Evolutionary conservation across 495 filamentous ascomycete species (phyloP), one percentile per base, ranked within the genome.

Genomic region (Tuber umbilicatum): DNA sequence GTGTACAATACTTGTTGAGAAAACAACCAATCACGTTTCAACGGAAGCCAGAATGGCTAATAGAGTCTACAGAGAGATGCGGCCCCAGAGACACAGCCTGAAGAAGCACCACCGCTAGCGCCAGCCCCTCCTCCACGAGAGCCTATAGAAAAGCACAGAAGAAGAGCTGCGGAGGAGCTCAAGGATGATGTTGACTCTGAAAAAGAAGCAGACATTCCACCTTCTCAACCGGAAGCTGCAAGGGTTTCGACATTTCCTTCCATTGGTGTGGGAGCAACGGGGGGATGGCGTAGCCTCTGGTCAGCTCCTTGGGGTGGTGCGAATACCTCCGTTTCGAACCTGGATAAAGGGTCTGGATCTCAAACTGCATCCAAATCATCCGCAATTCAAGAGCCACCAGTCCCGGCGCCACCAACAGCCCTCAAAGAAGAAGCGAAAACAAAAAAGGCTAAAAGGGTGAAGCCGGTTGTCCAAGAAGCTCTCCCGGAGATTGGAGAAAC

Each of bases 121-220:
- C 55, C 72, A 45, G 16, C 69, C 42, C 43, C 39, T 70, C 43
- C 43, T 42, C 41, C 69, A 69, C 27, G 45, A 69, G 55, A 35
- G 12, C 55, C 55, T 64, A 64, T 64, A 73, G 55, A 50, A 73
- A 71, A 69, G 27, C 10, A 70, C 31, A 17, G 50, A 74, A 50
- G 27, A 19, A 35, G 55, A 35, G 77, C 75, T 67, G 47, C 72
- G 17, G 69, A 76, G 31, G 74, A 79, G 70, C 38, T 47, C 60
- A 76, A 78, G 12, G 67, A 73, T 38, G 76, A 74, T 55, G 76
- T 77, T 21, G 42, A 78, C 35, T 76, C 77, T 50, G 77, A 78
- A 37, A 72, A 70, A 41, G 68, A 78, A 35, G 69, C 69, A 70
- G 69, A 79, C 41, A 72, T 75, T 69, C 72, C 69, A 38, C 40